Evolutionary conservation across 495 filamentous ascomycete genomes (phyloP).

Genomic region (Aspergillus ellipticus): DNA sequence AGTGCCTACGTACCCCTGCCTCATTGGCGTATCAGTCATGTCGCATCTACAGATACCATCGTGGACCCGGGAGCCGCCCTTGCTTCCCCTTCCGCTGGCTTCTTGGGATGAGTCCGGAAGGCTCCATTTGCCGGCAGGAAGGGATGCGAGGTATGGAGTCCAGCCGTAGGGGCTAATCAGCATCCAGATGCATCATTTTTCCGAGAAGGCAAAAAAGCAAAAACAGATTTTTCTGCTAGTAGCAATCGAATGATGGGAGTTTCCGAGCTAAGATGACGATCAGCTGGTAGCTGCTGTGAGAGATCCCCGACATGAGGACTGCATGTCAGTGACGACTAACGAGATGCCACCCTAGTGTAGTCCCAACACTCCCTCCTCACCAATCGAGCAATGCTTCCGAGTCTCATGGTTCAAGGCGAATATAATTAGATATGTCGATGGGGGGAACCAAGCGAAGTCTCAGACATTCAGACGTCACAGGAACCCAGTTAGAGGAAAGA

Average conservation of each 20-base stretch:
- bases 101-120: not conserved
- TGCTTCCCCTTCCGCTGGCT: not conserved
- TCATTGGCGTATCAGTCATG: not conserved
- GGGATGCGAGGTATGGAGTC: too few relatives aligned
- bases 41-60: not conserved
- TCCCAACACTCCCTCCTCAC: not conserved
- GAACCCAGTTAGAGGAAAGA: not conserved
- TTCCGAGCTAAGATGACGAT: constrained; percentile 2
- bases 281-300: not conserved
- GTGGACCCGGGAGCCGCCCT: not conserved
- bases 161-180: not conserved
- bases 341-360: too few relatives aligned
- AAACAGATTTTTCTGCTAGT: not conserved
- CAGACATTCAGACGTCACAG: not conserved
- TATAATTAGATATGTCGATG: not conserved
- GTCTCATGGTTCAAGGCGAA: not conserved
- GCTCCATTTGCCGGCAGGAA: not conserved
- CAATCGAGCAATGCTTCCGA: not conserved
- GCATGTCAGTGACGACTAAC: too few relatives aligned
- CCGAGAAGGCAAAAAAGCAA: not conserved
- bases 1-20: constrained; percentile 1
- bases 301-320: not conserved
- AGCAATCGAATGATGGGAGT: not conserved
- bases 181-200: not conserved
- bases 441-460: not conserved